phyloP scores from a whole-genome alignment of 768 basidiomycete genomes.

The Galerina marginata region DNA sequence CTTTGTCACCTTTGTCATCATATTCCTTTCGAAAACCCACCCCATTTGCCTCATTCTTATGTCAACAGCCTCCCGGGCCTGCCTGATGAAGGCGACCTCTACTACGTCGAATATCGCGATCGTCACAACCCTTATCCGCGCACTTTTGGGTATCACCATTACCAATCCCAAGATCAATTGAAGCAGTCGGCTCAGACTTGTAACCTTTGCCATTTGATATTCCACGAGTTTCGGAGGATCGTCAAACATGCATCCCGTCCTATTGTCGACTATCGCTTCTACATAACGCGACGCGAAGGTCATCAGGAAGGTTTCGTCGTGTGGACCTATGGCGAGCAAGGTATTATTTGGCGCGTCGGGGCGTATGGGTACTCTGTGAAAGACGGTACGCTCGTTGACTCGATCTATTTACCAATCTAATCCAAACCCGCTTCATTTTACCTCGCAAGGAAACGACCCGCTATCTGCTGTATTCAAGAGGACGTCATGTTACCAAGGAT shows the following conservation, averaged over 20 bases:
- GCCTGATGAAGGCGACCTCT: conserved; percentile 1
- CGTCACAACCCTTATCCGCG: background rate
- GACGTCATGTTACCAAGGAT: too few relatives aligned
- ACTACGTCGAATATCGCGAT: background rate
- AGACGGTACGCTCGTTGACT: background rate
- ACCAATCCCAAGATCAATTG: background rate
- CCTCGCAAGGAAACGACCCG: background rate
- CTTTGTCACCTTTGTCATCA: background rate
- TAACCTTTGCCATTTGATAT: background rate
- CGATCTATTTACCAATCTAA: background rate
- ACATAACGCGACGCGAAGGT: background rate
- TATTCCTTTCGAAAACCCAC: background rate
- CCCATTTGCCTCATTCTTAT: background rate
- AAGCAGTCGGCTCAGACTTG: conserved; percentile 1
- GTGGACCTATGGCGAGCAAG: conserved; percentile 1
- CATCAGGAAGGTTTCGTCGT: background rate
- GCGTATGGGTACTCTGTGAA: background rate
- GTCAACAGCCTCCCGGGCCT: background rate
- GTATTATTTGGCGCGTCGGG: conserved; percentile 1
- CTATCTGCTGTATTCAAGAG: too few relatives aligned
- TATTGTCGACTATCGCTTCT: background rate
- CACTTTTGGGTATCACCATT: conserved; percentile 5
- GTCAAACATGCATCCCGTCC: background rate
- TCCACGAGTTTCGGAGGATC: background rate
- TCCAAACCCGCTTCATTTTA: background rate